phyloP scores from a whole-genome alignment of 1,139 yeast species.

The Taphrina communis region DNA sequence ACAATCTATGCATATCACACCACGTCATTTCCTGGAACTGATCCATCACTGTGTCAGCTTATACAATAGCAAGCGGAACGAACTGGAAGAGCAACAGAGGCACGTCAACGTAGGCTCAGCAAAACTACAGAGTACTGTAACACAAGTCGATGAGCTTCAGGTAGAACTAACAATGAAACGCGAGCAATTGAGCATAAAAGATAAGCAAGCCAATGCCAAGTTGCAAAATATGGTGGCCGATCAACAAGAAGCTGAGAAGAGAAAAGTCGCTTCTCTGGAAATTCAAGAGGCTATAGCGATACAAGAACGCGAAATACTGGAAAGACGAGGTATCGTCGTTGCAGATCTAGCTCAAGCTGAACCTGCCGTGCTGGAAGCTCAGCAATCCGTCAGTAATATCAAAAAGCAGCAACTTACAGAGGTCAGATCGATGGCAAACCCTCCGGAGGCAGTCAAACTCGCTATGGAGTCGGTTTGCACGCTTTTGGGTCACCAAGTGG shows the following conservation, averaged over 20 bases:
- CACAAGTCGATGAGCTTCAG: conserved; percentile 70
- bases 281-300: conserved; percentile 72
- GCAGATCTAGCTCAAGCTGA: conserved; percentile 74
- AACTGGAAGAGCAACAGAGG: conserved; percentile 69
- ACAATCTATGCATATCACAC: conserved; percentile 52
- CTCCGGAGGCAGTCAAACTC: conserved; percentile 85
- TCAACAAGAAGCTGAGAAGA: conserved; percentile 91
- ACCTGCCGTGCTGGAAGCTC: conserved; percentile 85
- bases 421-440: conserved; percentile 84
- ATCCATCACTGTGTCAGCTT: conserved; percentile 58
- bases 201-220: conserved; percentile 71
- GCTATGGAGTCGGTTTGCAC: conserved; percentile 89
- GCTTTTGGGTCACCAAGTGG: conserved; percentile 72
- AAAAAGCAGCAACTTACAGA: conserved; percentile 92
- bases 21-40: conserved; percentile 65
- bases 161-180: conserved; percentile 63
- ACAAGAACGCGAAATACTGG: conserved; percentile 68
- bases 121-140: conserved; percentile 74
- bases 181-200: conserved; percentile 60
- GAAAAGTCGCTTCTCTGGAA: conserved; percentile 80
- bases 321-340: conserved; percentile 64
- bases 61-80: conserved; percentile 57
- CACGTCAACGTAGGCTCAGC: conserved; percentile 78
- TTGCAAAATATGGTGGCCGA: conserved; percentile 79
- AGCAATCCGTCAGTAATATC: conserved; percentile 83